Evolutionary conservation across 2,329 filamentous ascomycete species (phyloP).

Genomic region (Chrysosporium queenslandicum): DNA sequence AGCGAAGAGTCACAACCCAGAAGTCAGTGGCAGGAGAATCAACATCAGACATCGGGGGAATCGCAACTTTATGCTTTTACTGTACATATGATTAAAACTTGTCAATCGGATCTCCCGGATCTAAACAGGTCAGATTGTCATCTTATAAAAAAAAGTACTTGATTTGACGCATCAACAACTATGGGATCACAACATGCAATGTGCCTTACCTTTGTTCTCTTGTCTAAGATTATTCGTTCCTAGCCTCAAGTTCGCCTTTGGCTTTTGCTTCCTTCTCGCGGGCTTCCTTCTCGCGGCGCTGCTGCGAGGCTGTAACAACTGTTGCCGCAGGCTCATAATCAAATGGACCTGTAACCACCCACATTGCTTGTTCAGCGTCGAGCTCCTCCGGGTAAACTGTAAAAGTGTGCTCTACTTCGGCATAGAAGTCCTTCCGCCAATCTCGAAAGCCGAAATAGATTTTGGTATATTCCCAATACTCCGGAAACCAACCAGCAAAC

Average conservation of each 20-base stretch:
- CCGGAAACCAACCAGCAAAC: conserved; percentile 5
- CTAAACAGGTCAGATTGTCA: no score
- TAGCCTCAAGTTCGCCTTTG: background rate
- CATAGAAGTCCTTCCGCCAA: conserved; percentile 6
- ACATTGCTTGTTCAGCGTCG: conserved; percentile 5
- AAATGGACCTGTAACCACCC: conserved; percentile 1
- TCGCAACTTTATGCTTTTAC: no score
- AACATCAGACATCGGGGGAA: no score
- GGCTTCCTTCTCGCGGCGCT: background rate
- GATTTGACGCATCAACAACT: no score
- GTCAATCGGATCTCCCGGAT: no score
- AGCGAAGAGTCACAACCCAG: no score
- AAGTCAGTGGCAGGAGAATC: no score
- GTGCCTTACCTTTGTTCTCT: background rate
- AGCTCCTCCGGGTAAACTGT: conserved; percentile 4
- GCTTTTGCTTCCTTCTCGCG: background rate
- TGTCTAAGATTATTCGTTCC: background rate
- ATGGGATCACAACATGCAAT: background rate
- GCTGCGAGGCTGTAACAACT: background rate
- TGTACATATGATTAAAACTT: no score
- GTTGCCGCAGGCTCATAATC: background rate
- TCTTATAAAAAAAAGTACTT: no score
- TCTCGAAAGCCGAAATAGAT: conserved; percentile 4
- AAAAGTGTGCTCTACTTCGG: background rate
- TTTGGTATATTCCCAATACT: conserved; percentile 12